A percentile compares a stretch with the other conserved stretches of the same genome.
Evolutionary conservation across 2,329 filamentous ascomycete genomes (phyloP).

Genomic region (Zymoseptoria ardabiliae): DNA sequence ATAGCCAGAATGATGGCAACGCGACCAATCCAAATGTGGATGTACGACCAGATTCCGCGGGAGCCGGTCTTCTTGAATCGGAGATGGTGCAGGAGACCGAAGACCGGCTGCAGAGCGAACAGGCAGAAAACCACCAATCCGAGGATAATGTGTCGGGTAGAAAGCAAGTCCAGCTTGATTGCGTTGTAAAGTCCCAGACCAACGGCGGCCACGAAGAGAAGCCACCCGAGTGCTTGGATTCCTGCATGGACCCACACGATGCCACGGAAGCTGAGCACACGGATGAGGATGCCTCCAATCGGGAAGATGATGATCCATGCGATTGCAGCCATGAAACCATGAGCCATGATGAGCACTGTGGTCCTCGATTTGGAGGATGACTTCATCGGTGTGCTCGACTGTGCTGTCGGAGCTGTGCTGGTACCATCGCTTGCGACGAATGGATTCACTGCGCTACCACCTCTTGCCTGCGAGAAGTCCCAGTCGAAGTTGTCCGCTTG

Average conservation of each 20-base stretch:
- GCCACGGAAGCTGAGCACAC: constrained; percentile 38
- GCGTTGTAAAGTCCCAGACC: constrained; percentile 41
- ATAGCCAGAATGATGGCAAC: constrained; percentile 45
- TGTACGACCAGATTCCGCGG: constrained; percentile 41
- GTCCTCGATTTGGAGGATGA: not conserved
- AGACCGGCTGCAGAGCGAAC: constrained; percentile 49
- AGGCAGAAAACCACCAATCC: constrained; percentile 44
- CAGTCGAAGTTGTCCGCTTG: constrained; percentile 35
- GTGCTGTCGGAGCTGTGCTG: constrained; percentile 1
- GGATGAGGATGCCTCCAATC: constrained; percentile 38
- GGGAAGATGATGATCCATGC: constrained; percentile 42
- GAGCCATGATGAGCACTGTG: constrained; percentile 31
- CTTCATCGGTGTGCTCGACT: constrained; percentile 3
- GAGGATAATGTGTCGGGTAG: constrained; percentile 42
- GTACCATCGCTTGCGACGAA: constrained; percentile 23
- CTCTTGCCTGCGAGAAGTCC: constrained; percentile 44
- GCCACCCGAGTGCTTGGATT: constrained; percentile 44
- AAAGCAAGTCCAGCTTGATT: not conserved
- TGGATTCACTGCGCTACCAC: constrained; percentile 41
- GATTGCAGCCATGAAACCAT: constrained; percentile 38
- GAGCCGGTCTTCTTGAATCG: constrained; percentile 33
- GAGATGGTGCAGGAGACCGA: constrained; percentile 48
- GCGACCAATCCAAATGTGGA: constrained; percentile 26
- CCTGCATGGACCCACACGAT: constrained; percentile 39
- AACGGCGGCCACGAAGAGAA: constrained; percentile 42